Percentiles rank a stretch among this genome's conserved stretches.
Conservation (phyloP, 2,329 filamentous ascomycete species). For the Colletotrichum cuscutae region DNA sequence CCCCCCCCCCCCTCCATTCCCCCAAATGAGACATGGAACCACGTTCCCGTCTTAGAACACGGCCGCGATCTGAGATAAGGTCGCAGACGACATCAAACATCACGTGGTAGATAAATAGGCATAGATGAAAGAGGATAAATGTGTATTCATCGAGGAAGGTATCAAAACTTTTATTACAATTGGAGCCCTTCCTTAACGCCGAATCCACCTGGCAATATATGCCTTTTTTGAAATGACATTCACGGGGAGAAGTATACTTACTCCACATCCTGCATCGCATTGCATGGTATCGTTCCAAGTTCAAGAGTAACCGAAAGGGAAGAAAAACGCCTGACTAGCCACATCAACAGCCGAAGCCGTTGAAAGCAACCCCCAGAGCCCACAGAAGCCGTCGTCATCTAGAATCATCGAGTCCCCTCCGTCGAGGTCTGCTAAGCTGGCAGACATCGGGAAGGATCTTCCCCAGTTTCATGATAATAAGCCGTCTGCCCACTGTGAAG, state of each 20-base stretch:
- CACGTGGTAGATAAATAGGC: not conserved
- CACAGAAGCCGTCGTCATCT: slow-evolving; percentile 44
- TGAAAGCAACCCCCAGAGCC: slow-evolving; percentile 38
- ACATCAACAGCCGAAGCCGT: slow-evolving; percentile 17
- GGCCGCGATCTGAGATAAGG: not conserved
- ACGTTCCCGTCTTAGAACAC: not conserved
- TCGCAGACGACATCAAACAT: not conserved
- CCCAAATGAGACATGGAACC: not conserved
- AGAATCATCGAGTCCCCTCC: slow-evolving; percentile 45
- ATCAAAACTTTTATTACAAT: slow-evolving; percentile 33
- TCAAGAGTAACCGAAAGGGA: slow-evolving; percentile 28
- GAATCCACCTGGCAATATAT: slow-evolving; percentile 13
- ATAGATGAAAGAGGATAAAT: not conserved
- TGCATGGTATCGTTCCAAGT: slow-evolving; percentile 34
- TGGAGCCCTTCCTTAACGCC: slow-evolving; percentile 29
- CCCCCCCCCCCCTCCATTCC: not conserved
- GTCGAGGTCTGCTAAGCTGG: slow-evolving; percentile 32
- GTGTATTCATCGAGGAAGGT: not conserved
- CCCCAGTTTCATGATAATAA: slow-evolving; percentile 41
- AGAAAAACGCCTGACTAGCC: slow-evolving; percentile 35
- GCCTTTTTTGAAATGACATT: slow-evolving; percentile 29
- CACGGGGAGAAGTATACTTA: slow-evolving; percentile 37
- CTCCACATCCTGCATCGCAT: slow-evolving; percentile 26
- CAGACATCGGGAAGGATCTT: slow-evolving; percentile 44
- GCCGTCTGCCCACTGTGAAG: slow-evolving; percentile 38